Evolutionary conservation across 148 eudicot genomes (phyloP), one percentile per base, ranked within the genome.

Genomic region (Cornus controversa): DNA sequence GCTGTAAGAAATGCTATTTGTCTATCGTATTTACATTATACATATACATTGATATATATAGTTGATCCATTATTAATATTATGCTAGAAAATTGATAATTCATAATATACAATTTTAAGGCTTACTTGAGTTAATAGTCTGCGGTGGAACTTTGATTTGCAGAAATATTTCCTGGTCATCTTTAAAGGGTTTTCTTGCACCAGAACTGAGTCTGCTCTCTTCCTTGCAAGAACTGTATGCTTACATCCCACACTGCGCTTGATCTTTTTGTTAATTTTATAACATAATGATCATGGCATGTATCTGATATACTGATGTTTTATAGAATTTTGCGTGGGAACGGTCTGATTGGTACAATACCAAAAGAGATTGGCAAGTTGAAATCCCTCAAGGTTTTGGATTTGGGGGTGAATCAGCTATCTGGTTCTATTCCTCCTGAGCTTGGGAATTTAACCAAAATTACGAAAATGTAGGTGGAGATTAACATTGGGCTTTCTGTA

Each of bases 161-260:
- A 96, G 99, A 83, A 93, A 96, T 79, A 80, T 96, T 83, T 89
- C 98, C 40, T 85, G 88, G 78, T 84, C 90, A 69, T 93, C 98
- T 78, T 78, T 96, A 70, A 90, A 79, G 80, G 99, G 98, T 53
- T 93, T 96, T 84, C 84, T 96, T 84, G 90, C 92, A 76, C 91
- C 97, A 23, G 91, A 96, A 74, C 79, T 96, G 86, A 82, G 90
- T 75, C 77, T 79, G 29, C 83, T 96, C 72, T 72, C 86, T 7
- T 79, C 79, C 78, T 88, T 96, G 83, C 84, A 89, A 82, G 84
- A 96, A 77, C 75, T 96, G 98, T 96, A 92, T 87, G 92, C 36
- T 77, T 67, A 77, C 68, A 62, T 50, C 67, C 69, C n/a, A 58
- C n/a, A 50, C 18, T 62, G n/a, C 23, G 20, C 15, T 67, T 73